These are phyloP conservation scores for Penicillium ucsense DNA, from an alignment of 495 filamentous ascomycete species.

Conservation along the genomic window DNA sequence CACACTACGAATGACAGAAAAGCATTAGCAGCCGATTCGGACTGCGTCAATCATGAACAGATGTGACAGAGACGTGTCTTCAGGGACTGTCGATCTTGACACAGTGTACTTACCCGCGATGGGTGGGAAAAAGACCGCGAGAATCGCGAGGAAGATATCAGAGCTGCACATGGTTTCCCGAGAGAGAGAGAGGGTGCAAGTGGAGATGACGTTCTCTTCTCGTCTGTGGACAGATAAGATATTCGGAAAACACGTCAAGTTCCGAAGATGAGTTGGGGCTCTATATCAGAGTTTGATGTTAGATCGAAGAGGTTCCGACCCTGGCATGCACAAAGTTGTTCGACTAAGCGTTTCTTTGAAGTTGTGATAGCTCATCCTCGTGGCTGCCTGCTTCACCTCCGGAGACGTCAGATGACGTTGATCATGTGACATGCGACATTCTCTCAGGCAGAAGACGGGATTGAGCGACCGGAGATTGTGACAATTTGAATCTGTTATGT, in stretches of 20 bases:
- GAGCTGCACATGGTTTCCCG: constrained; percentile 51
- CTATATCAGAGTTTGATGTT: background rate
- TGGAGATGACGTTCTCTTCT: no score
- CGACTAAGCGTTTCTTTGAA: background rate
- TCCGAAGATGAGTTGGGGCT: background rate
- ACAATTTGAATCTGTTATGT: no score
- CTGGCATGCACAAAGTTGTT: no score
- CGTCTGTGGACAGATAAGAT: no score
- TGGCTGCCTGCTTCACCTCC: constrained; percentile 7
- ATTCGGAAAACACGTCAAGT: background rate
- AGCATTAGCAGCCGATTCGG: constrained; percentile 1
- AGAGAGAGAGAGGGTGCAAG: background rate
- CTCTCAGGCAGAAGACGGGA: no score
- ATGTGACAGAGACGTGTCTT: no score
- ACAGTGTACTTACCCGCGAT: constrained; percentile 59
- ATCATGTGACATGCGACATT: constrained; percentile 7
- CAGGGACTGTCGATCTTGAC: no score
- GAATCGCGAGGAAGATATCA: constrained; percentile 79
- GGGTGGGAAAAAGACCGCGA: constrained; percentile 91
- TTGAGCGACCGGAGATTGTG: no score
- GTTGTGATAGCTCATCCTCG: background rate
- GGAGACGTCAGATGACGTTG: constrained; percentile 15
- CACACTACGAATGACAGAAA: constrained; percentile 51
- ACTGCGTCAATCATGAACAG: no score
- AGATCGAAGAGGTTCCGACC: no score